phyloP scores from a whole-genome alignment of 1,284 basidiomycete species.

The Psilocybe mexicana region DNA sequence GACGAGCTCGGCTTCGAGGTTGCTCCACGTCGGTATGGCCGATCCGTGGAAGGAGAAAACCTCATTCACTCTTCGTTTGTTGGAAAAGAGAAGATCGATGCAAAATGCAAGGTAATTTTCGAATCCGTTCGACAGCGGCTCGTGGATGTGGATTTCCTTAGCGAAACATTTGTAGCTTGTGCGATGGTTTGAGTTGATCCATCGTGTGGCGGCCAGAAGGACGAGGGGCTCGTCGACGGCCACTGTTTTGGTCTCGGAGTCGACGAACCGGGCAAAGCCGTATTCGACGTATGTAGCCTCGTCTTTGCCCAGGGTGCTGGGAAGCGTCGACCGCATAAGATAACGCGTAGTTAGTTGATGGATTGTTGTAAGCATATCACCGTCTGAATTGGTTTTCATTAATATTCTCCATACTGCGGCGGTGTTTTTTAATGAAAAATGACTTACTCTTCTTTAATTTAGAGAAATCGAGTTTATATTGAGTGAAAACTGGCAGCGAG shows the following conservation, averaged over 20 bases:
- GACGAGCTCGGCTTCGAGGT: conserved; percentile 35
- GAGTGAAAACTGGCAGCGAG: conserved; percentile 32
- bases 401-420: background rate
- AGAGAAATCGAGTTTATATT: conserved; percentile 38
- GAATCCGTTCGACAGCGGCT: conserved; percentile 37
- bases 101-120: conserved; percentile 43
- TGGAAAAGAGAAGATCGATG: conserved; percentile 35
- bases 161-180: conserved; percentile 37
- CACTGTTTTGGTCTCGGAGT: conserved; percentile 35
- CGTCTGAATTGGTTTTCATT: conserved; percentile 21
- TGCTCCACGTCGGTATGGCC: conserved; percentile 32
- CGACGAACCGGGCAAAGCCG: conserved; percentile 40
- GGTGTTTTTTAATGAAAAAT: background rate
- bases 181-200: conserved; percentile 35
- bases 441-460: conserved; percentile 39
- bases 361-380: conserved; percentile 38
- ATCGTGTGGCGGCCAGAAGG: conserved; percentile 36
- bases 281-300: conserved; percentile 41
- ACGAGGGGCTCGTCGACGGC: conserved; percentile 41
- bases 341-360: conserved; percentile 38
- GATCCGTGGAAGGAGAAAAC: conserved; percentile 35
- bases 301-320: conserved; percentile 35
- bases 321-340: conserved; percentile 36
- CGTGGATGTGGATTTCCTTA: conserved; percentile 32
- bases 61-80: conserved; percentile 29